Evolutionary conservation across 179 eudicot species (phyloP).

Genomic region (Camellia oleifera): DNA sequence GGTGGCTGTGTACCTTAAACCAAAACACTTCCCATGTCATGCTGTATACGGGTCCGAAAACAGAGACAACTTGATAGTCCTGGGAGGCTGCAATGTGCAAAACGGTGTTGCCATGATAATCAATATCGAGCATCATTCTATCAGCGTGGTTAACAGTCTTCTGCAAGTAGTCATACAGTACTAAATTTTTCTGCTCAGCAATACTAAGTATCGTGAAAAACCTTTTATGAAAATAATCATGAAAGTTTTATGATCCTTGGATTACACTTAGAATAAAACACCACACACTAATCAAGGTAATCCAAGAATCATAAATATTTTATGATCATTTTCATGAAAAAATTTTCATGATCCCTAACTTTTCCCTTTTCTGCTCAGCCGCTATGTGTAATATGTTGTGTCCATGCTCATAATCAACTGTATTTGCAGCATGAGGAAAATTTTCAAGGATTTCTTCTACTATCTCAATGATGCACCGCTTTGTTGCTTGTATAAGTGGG

Average conservation of each 20-base stretch:
- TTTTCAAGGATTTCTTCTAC: not conserved
- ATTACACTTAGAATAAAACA: too few species aligned
- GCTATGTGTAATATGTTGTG: not conserved
- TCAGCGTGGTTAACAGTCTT: not conserved
- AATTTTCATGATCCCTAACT: too few species aligned
- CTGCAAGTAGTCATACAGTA: conserved; percentile 4
- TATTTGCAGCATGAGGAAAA: conserved; percentile 2
- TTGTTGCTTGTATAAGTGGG: conserved; percentile 11
- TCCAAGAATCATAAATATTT: too few species aligned
- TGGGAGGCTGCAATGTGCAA: conserved; percentile 9
- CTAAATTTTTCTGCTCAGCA: not conserved
- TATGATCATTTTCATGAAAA: too few species aligned
- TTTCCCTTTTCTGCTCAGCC: not conserved
- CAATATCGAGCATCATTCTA: not conserved
- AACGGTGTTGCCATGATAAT: conserved; percentile 3
- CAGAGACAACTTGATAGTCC: not conserved
- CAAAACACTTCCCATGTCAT: conserved; percentile 16
- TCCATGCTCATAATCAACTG: not conserved
- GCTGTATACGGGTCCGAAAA: not conserved
- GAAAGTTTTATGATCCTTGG: too few species aligned
- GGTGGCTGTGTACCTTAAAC: not conserved
- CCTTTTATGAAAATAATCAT: too few species aligned
- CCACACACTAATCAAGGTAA: too few species aligned
- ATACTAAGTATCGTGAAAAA: too few species aligned
- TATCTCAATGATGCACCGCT: conserved; percentile 8